A percentile compares a stretch with the other conserved stretches of the same genome.
Conservation (phyloP, 306 rosid genomes). For the Castanea sativa region DNA sequence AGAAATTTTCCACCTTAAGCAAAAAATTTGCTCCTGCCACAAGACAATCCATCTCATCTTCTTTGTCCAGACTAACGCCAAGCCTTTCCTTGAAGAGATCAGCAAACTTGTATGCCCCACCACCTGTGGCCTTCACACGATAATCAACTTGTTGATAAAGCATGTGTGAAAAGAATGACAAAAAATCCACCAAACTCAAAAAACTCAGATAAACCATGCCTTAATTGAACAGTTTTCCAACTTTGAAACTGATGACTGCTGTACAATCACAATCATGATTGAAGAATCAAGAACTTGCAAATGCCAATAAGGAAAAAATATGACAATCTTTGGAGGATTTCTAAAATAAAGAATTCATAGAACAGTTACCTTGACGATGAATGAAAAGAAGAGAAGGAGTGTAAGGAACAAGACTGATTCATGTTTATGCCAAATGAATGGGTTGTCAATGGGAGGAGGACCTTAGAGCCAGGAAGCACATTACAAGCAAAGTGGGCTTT, state of each 20-base stretch:
- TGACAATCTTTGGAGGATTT: not conserved
- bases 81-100: slow-evolving; percentile 98
- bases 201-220: not conserved
- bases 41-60: slow-evolving; percentile 96
- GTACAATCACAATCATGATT: not conserved
- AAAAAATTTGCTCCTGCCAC: slow-evolving; percentile 97
- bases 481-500: not conserved
- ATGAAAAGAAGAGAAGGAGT: not conserved
- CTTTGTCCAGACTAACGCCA: slow-evolving; percentile 95
- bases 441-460: not conserved
- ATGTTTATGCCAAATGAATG: not conserved
- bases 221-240: not conserved
- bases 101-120: slow-evolving; percentile 96
- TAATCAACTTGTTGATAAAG: slow-evolving; percentile 9
- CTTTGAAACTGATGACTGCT: not conserved
- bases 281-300: not conserved
- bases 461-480: slow-evolving; percentile 4
- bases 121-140: slow-evolving; percentile 92
- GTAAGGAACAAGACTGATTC: not conserved
- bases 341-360: not conserved
- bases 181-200: not conserved
- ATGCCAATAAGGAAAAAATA: not conserved
- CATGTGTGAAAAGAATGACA: not conserved
- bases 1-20: slow-evolving; percentile 69
- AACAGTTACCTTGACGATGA: not conserved